Evolutionary conservation across 805 yeast genomes (phyloP), one percentile per base, ranked within the genome.

Genomic region (Vanderwaltozyma yarrowii): DNA sequence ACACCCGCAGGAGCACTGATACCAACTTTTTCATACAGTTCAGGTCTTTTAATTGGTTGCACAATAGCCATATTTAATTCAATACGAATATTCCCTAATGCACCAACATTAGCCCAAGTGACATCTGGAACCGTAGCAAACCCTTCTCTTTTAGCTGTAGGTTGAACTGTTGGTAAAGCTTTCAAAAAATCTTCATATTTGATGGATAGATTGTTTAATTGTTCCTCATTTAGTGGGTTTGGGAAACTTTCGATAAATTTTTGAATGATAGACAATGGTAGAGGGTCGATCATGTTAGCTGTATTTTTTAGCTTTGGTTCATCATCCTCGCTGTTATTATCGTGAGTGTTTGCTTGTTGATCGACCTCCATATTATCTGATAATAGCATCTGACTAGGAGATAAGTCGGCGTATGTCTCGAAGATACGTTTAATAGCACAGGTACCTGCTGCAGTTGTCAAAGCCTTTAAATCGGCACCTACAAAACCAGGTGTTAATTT

Each of bases 51-150:
- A 49, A 92, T 88, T 1, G 98, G 98, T 58, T 89, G 96, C 2
- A 92, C 98, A 45, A 92, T 86, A 12, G 97, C 95, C 92, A 87
- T 86, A 55, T 92, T 95, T 23, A 92, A 67, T 58, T 92, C 97
- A 56, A 85, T 79, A 49, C 98, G 71, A 26, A 86, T 78, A 14
- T 74, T 70, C 7, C 74, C 62, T 43, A 92, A 67, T 0, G 97
- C 98, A 45, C 98, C 98, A 26, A 92, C 95, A 54, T 80, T 82
- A 5, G 79, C 73, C 98, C 98, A 92, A 6, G 94, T 78, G 3
- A 92, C 96, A 57, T 92, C 97, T 0, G 98, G 98, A 11, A 92
- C 94, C 0, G 97, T 92, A 0, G 98, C 96, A 62, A 92, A 92
- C 0, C 98, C 98, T 67, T 92, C 98, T 58, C 98, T 79, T 55